Evolutionary conservation across 2,329 filamentous ascomycete genomes (phyloP), one percentile per base, ranked within the genome.

Genomic region (Paraphaeosphaeria minitans): DNA sequence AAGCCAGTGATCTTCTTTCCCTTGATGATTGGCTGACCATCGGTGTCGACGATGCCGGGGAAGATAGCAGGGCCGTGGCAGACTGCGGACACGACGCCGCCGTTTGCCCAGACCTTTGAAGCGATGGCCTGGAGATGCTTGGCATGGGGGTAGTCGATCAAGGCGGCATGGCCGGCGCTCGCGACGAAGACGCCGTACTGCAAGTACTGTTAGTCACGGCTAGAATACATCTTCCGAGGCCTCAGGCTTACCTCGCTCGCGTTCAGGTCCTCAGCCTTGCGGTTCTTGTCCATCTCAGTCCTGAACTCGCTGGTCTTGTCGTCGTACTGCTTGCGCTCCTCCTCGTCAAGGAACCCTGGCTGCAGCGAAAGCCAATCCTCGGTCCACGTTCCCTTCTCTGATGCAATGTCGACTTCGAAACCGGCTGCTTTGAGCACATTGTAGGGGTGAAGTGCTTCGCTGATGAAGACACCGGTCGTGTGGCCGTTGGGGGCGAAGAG

Each of bases 391-490:
- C 81, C 80, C 4, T 75, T 81, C 61, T 82, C 80, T 5, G 80
- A 81, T 21, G 75, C 75, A 29, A 83, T 72, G 59, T 82, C 80
- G 50, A 82, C 80, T 55, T 80, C 77, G 64, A 83, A 81, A 14
- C 80, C 81, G 4, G 80, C 79, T n/a, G 57, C 56, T 22, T 58
- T 63, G 57, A 83, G 74, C 22, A 81, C 80, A 19, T 81, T 78
- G 74, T 73, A 83, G 0, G 81, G 81, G 60, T 83, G 80, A 8
- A 82, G 73, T 16, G 81, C 81, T 64, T 83, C 81, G 53, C 67
- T 76, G 59, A 83, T 78, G 70, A 83, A 83, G 50, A 83, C 63
- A 41, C 66, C 80, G 2, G 78, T 79, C 60, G 77, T 74, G 51
- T 78, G 76, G 58, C 78, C 78, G 39, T 59, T 51, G 21, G 47